Evolutionary conservation across 1,284 basidiomycete genomes (phyloP), one percentile per base, ranked within the genome.

Genomic region (Athelia psychrophila): DNA sequence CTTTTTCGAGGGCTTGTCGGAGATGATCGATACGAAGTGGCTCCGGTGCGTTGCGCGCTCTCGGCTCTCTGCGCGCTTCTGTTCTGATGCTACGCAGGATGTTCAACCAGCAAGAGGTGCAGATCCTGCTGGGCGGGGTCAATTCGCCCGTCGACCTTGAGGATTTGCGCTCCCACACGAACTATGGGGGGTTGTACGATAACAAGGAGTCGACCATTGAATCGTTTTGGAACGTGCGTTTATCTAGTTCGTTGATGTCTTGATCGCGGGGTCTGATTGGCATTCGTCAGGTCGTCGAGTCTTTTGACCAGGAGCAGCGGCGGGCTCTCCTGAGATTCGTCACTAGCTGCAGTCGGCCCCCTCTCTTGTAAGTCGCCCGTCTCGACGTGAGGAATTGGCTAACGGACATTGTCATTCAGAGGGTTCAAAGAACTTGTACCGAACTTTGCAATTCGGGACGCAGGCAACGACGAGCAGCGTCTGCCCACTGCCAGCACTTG

Each of bases 71-170:
- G 5, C n/a, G 20, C 20, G 5, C 9, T 8, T 16, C n/a, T n/a
- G 6, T n/a, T n/a, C 38, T 35, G 33, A 35, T n/a, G 33, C 12
- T n/a, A n/a, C 16, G 6, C 15, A 46, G 23, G 42, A 95, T 97
- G 91, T 98, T 97, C 72, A 94, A 96, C 66, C 93, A 95, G 63
- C 87, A 91, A 63, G 95, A 97, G 68, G 74, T 96, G 1, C 91
- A 92, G 60, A 87, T 92, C 53, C 73, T 95, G 0, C 76, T 96
- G 9, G 92, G 93, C 0, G 93, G 93, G 5, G 88, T 90, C 38
- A 86, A 94, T 57, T 77, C 87, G 0, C 84, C 88, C 0, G 87
- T 97, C 52, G 90, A 95, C 65, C 61, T 97, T 9, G 82, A 86
- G 15, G 94, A 98, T 67, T 68, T 96, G 54, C 77, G 85, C 53